These are phyloP conservation scores for Neonothopanus nambi DNA, from an alignment of 1,284 basidiomycete species.

Conservation along the genomic window DNA sequence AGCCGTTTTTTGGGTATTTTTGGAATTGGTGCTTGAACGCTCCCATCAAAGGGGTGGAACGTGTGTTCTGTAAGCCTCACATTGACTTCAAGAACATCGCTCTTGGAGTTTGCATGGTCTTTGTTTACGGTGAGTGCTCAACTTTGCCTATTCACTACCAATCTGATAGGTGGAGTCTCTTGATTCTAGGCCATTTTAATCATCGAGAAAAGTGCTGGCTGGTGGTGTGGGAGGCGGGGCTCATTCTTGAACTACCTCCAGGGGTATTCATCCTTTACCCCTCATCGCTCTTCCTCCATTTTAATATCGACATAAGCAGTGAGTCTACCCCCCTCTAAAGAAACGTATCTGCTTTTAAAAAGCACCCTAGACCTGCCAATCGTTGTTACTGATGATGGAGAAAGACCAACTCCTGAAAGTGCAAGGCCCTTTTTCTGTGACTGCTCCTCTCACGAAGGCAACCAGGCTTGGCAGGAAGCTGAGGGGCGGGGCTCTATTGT, in stretches of 20 bases:
- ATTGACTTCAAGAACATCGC: constrained; percentile 27
- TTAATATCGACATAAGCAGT: constrained; percentile 23
- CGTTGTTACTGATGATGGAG: neutral
- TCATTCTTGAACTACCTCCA: constrained; percentile 21
- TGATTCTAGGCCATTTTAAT: constrained; percentile 18
- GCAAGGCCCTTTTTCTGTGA: neutral
- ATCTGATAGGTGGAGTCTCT: too few species aligned
- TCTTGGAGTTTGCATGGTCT: constrained; percentile 30
- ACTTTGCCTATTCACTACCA: neutral
- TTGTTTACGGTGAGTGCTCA: constrained; percentile 16
- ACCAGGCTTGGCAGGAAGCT: constrained; percentile 6
- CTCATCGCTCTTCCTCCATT: constrained; percentile 24
- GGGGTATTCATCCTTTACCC: constrained; percentile 22
- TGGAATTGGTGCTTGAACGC: constrained; percentile 3
- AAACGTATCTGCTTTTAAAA: too few species aligned
- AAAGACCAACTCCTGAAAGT: neutral
- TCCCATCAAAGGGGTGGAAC: neutral
- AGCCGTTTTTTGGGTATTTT: constrained; percentile 16
- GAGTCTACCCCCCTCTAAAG: neutral
- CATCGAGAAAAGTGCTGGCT: constrained; percentile 20
- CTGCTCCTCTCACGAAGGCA: neutral
- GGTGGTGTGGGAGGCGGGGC: constrained; percentile 24
- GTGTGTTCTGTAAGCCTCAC: neutral
- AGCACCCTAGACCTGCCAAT: neutral
- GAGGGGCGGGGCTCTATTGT: constrained; percentile 16